Conservation (phyloP, 202 grass and related monocot genomes). For the Brachypodium distachyon region DNA sequence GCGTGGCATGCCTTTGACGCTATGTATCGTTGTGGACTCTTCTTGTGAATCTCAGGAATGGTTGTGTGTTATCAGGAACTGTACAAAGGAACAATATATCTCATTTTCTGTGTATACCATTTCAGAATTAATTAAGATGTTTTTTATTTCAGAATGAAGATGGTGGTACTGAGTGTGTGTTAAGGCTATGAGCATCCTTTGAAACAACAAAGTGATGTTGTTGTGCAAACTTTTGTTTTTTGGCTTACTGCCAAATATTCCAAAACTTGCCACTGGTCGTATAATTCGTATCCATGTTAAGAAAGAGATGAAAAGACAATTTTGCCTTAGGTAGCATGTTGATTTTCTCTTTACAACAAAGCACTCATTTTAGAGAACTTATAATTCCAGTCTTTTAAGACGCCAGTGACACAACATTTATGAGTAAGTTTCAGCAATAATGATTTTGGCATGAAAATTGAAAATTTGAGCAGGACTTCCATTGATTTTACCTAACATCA, state of each 20-base stretch:
- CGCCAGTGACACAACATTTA: too few species aligned
- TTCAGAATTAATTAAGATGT: not conserved
- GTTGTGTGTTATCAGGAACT: conserved; percentile 22
- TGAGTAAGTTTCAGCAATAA: too few species aligned
- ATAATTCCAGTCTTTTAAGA: too few species aligned
- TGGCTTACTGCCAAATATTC: not conserved
- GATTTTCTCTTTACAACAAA: too few species aligned
- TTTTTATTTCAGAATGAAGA: not conserved
- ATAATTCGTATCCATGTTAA: not conserved
- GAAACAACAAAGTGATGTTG: too few species aligned
- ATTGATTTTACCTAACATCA: too few species aligned
- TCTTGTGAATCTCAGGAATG: too few species aligned
- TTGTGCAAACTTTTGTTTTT: not conserved
- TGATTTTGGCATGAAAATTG: too few species aligned
- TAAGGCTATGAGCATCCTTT: not conserved
- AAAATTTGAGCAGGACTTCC: too few species aligned
- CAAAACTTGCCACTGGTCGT: not conserved
- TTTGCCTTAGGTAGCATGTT: too few species aligned
- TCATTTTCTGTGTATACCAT: conserved; percentile 11
- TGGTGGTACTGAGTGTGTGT: not conserved
- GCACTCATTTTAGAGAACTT: too few species aligned
- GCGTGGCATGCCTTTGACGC: conserved; percentile 9
- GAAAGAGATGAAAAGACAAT: too few species aligned
- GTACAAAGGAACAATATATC: conserved; percentile 36
- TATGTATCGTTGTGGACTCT: not conserved